phyloP scores from a whole-genome alignment of 139 green algal genomes.

The Chlamydomonas urium region DNA sequence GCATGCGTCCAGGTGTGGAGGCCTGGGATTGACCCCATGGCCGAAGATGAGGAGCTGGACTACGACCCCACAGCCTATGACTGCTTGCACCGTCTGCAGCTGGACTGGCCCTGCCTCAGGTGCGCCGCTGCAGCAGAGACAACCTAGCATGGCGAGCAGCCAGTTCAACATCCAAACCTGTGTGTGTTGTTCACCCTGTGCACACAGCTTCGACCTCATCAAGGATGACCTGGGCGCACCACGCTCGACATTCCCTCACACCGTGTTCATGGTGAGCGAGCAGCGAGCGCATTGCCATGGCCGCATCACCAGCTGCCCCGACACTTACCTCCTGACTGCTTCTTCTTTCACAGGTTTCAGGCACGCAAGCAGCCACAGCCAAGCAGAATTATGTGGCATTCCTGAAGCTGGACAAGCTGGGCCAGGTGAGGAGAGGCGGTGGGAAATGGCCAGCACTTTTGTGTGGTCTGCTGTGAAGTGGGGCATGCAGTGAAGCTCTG shows the following conservation, averaged over 20 bases:
- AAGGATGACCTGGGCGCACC: conserved; percentile 73
- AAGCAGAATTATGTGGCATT: conserved; percentile 78
- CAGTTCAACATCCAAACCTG: too few relatives aligned
- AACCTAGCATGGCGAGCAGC: too few relatives aligned
- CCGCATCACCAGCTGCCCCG: background rate
- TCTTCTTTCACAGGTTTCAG: background rate
- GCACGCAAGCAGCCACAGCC: conserved; percentile 29
- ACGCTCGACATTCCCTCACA: conserved; percentile 84
- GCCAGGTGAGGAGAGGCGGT: conserved; percentile 32
- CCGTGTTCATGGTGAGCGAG: conserved; percentile 75
- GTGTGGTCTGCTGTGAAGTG: too few relatives aligned
- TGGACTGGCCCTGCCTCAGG: conserved; percentile 94
- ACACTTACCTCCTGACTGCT: too few relatives aligned
- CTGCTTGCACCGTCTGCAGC: conserved; percentile 74
- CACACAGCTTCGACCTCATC: conserved; percentile 83
- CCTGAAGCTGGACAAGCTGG: conserved; percentile 63
- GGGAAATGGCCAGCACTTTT: background rate
- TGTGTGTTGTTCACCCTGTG: background rate
- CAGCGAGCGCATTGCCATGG: conserved; percentile 9
- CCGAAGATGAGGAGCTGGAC: conserved; percentile 86
- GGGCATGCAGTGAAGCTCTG: too few relatives aligned
- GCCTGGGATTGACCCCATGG: conserved; percentile 65
- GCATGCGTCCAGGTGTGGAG: conserved; percentile 68
- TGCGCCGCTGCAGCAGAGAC: too few relatives aligned
- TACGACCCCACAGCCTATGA: conserved; percentile 96